These are phyloP conservation scores for Gaultheria prostrata DNA, from an alignment of 148 eudicot genomes.

Conservation along the genomic window DNA sequence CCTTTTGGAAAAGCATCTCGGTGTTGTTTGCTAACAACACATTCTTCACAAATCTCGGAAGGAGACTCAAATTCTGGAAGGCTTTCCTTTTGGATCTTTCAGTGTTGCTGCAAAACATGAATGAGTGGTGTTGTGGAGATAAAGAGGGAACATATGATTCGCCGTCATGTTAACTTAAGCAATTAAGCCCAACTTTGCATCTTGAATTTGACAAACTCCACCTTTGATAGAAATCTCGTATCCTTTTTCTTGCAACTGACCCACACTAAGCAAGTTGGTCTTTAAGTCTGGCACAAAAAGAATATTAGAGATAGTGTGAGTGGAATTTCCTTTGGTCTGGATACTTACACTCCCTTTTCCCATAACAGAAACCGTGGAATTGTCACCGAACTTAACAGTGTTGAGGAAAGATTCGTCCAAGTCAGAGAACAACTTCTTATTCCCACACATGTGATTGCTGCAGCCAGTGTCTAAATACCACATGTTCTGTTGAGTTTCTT, in stretches of 20 bases:
- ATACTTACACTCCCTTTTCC: background rate
- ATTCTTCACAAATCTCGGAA: conserved; percentile 16
- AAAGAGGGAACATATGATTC: background rate
- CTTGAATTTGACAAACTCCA: conserved; percentile 12
- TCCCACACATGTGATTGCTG: background rate
- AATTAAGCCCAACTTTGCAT: conserved; percentile 17
- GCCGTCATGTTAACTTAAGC: background rate
- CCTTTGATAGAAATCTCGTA: conserved; percentile 14
- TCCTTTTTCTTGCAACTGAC: conserved; percentile 22
- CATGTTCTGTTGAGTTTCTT: background rate
- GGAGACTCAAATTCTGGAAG: conserved; percentile 22
- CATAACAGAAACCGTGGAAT: conserved; percentile 5
- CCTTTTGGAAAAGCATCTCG: conserved; percentile 9
- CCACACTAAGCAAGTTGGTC: conserved; percentile 13
- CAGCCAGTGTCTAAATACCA: background rate
- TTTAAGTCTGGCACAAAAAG: conserved; percentile 15
- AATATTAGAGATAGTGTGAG: conserved; percentile 15
- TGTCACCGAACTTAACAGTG: conserved; percentile 26
- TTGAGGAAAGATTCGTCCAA: conserved; percentile 16
- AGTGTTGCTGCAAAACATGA: conserved; percentile 6
- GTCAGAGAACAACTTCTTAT: conserved; percentile 18
- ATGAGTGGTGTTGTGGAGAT: conserved; percentile 1
- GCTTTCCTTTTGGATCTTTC: background rate
- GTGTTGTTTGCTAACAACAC: conserved; percentile 24
- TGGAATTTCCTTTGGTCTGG: background rate